phyloP scores from a whole-genome alignment of 768 basidiomycete genomes.

The Hericium alpestre region DNA sequence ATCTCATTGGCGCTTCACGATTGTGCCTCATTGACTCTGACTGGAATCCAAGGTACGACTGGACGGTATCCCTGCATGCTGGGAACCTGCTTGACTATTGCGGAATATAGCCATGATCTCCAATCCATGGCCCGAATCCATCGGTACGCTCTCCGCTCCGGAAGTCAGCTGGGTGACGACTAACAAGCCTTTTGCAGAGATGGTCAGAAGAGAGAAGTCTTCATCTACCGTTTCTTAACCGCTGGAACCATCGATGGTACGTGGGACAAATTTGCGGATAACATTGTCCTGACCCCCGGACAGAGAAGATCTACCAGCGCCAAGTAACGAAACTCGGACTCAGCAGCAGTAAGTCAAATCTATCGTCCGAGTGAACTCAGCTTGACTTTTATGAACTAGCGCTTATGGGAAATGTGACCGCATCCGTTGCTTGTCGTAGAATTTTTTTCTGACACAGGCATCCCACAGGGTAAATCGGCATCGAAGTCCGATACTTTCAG shows the following conservation, averaged over 20 bases:
- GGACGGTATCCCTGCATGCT: too few relatives aligned
- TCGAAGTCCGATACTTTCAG: conserved; percentile 82
- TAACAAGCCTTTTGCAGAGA: conserved; percentile 41
- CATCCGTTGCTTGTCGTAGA: conserved; percentile 5
- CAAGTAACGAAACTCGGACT: conserved; percentile 91
- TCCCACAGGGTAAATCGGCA: conserved; percentile 28
- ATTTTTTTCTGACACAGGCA: conserved; percentile 3
- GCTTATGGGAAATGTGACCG: conserved; percentile 56
- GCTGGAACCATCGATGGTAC: conserved; percentile 83
- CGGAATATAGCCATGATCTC: conserved; percentile 58
- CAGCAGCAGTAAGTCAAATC: conserved; percentile 58
- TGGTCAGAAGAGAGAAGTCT: conserved; percentile 86
- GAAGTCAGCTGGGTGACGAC: conserved; percentile 4
- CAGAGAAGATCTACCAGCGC: conserved; percentile 87
- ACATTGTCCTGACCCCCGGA: not conserved
- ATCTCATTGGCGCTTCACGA: conserved; percentile 84
- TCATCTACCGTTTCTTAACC: conserved; percentile 80
- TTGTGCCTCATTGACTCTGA: conserved; percentile 82
- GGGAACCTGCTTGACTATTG: not conserved
- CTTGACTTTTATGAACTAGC: conserved; percentile 29
- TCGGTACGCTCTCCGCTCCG: conserved; percentile 36
- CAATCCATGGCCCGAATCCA: conserved; percentile 98
- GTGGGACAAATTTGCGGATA: not conserved
- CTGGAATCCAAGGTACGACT: conserved; percentile 78
- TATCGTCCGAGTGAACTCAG: not conserved